phyloP scores from a whole-genome alignment of 73 alveolate genomes.

The Stentor coeruleus region DNA sequence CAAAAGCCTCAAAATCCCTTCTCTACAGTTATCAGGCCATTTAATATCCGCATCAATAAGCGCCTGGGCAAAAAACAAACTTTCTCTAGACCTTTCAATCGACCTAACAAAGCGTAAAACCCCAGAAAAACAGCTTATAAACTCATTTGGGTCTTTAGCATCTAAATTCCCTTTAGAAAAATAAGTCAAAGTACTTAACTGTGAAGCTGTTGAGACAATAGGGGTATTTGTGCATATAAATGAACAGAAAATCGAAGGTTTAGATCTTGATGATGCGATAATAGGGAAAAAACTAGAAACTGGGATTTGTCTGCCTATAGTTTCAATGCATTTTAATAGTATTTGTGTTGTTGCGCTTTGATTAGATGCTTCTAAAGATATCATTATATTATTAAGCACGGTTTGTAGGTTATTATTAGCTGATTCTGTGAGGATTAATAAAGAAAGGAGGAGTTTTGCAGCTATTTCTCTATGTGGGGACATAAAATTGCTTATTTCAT shows the following conservation, averaged over 20 bases:
- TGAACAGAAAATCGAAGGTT: background rate
- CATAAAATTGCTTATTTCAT: background rate
- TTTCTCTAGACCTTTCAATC: background rate
- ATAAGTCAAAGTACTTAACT: background rate
- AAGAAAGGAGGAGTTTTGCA: background rate
- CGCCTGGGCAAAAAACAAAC: background rate
- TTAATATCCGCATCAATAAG: background rate
- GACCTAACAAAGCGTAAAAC: background rate
- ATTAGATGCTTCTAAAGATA: background rate
- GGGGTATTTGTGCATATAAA: background rate
- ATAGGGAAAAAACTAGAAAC: background rate
- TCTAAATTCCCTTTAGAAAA: background rate
- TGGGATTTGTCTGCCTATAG: background rate
- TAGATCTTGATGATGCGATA: background rate
- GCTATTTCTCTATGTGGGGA: background rate
- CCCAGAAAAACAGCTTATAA: background rate
- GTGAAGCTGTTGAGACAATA: background rate
- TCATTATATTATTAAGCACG: background rate
- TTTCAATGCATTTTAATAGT: background rate
- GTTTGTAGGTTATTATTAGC: background rate
- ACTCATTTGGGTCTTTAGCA: background rate
- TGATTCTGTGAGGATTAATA: background rate
- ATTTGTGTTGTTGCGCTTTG: background rate
- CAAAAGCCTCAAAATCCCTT: background rate
- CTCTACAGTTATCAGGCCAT: background rate